Percentiles rank a stretch among this genome's conserved stretches.
Evolutionary conservation across 2,329 filamentous ascomycete genomes (phyloP).

Genomic region (Colletotrichum orchidophilum): DNA sequence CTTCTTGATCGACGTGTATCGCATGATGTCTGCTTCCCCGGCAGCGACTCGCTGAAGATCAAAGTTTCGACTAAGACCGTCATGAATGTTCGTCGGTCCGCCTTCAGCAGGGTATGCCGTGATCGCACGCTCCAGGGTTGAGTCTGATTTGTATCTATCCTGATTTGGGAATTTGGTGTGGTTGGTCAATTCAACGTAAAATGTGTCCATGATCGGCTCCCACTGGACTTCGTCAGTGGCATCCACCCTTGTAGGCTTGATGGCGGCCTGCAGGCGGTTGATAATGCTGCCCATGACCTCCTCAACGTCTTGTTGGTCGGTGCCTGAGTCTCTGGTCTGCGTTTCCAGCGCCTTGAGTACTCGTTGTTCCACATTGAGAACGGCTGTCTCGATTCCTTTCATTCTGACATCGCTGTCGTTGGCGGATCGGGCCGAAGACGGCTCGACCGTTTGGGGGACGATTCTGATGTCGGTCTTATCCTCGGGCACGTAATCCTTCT

Average conservation of each 20-base stretch:
- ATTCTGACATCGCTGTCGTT: conserved; percentile 22
- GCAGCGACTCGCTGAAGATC: conserved; percentile 74
- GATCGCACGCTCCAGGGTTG: conserved; percentile 69
- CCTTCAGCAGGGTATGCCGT: conserved; percentile 66
- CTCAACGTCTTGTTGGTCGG: conserved; percentile 90
- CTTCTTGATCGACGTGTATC: conserved; percentile 77
- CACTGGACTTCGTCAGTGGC: conserved; percentile 76
- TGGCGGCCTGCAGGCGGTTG: conserved; percentile 89
- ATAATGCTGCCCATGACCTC: conserved; percentile 95
- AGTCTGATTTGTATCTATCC: conserved; percentile 38
- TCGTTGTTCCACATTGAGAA: conserved; percentile 51
- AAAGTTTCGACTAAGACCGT: conserved; percentile 86
- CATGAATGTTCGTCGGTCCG: conserved; percentile 73
- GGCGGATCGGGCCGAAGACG: conserved; percentile 28
- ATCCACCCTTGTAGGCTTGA: conserved; percentile 73
- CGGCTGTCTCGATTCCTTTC: background rate
- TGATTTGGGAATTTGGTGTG: conserved; percentile 64
- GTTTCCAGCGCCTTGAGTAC: conserved; percentile 56
- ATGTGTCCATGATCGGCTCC: conserved; percentile 79
- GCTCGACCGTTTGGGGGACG: conserved; percentile 34
- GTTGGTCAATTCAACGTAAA: conserved; percentile 70
- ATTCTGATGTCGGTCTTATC: conserved; percentile 22
- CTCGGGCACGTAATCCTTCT: conserved; percentile 39
- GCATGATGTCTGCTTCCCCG: conserved; percentile 61
- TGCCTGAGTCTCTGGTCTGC: conserved; percentile 58